Evolutionary conservation across 2,329 filamentous ascomycete genomes (phyloP).

Genomic region (Aspergillus ibericus): DNA sequence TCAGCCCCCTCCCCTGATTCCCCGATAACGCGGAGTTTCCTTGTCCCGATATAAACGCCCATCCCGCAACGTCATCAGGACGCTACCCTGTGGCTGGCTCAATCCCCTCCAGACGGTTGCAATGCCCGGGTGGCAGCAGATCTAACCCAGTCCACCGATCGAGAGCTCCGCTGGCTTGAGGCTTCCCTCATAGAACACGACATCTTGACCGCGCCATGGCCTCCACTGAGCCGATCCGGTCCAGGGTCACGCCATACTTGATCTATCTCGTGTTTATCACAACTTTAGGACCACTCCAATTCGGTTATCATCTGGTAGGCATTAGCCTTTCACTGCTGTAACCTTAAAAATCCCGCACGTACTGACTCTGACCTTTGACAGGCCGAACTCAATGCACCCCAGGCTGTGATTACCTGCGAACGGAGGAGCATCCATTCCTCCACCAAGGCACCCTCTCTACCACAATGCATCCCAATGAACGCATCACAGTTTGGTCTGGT

Average conservation of each 20-base stretch:
- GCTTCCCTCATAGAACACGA: not conserved
- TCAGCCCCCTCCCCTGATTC: not conserved
- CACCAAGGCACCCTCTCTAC: constrained; percentile 21
- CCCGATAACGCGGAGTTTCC: constrained; percentile 9
- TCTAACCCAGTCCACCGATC: not conserved
- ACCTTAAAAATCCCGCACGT: not conserved
- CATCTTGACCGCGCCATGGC: constrained; percentile 21
- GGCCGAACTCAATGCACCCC: constrained; percentile 93
- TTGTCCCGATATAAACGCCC: constrained; percentile 8
- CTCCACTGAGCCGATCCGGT: constrained; percentile 18
- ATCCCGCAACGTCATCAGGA: constrained; percentile 10
- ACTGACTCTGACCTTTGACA: constrained; percentile 37
- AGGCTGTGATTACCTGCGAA: constrained; percentile 88
- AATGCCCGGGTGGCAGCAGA: not conserved
- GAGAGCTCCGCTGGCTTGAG: not conserved
- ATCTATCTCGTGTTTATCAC: constrained; percentile 72
- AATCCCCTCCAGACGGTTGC: not conserved
- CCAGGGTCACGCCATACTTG: constrained; percentile 69
- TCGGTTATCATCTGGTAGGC: constrained; percentile 85
- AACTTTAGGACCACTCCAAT: constrained; percentile 86
- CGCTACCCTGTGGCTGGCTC: not conserved
- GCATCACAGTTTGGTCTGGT: constrained; percentile 79
- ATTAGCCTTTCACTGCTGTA: not conserved
- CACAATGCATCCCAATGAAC: constrained; percentile 86
- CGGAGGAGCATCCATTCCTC: constrained; percentile 53